Percentiles rank a stretch among this genome's conserved stretches.
phyloP scores from a whole-genome alignment of 805 yeast genomes.

The Huiozyma sinensis region DNA sequence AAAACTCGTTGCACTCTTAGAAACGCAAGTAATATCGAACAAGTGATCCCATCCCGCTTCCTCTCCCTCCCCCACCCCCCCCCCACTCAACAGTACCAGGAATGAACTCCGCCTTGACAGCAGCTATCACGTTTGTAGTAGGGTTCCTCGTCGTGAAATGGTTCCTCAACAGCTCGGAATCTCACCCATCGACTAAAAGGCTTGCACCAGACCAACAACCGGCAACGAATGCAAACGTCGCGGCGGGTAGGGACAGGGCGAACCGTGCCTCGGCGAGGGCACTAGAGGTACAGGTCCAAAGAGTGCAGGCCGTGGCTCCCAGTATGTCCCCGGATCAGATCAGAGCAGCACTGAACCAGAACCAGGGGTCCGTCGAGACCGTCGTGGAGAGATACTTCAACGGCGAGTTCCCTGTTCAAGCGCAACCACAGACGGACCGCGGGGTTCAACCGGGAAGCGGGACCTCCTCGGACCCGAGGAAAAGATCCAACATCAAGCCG shows the following conservation, averaged over 20 bases:
- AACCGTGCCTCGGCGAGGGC: neutral
- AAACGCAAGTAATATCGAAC: too few species aligned
- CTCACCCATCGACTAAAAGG: constrained; percentile 29
- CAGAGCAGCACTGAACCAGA: constrained; percentile 55
- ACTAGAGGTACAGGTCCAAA: neutral
- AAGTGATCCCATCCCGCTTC: too few species aligned
- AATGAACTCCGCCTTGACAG: constrained; percentile 2
- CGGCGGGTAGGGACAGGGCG: constrained; percentile 12
- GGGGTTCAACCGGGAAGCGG: neutral
- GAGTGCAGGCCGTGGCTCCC: constrained; percentile 74
- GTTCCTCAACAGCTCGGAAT: constrained; percentile 47
- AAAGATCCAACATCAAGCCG: constrained; percentile 21
- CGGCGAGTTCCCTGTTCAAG: constrained; percentile 34
- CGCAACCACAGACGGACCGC: neutral
- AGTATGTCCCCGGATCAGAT: constrained; percentile 58
- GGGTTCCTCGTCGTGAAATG: constrained; percentile 56
- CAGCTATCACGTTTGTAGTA: constrained; percentile 21
- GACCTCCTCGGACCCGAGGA: constrained; percentile 18
- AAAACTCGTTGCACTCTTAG: too few species aligned
- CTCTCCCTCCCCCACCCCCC: too few species aligned
- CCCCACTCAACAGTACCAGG: too few species aligned
- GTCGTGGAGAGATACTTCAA: constrained; percentile 66
- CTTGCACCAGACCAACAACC: neutral
- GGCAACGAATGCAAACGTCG: neutral
- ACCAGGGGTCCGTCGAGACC: constrained; percentile 60